Evolutionary conservation across 768 basidiomycete genomes (phyloP).

Genomic region (Podaxis sp.): DNA sequence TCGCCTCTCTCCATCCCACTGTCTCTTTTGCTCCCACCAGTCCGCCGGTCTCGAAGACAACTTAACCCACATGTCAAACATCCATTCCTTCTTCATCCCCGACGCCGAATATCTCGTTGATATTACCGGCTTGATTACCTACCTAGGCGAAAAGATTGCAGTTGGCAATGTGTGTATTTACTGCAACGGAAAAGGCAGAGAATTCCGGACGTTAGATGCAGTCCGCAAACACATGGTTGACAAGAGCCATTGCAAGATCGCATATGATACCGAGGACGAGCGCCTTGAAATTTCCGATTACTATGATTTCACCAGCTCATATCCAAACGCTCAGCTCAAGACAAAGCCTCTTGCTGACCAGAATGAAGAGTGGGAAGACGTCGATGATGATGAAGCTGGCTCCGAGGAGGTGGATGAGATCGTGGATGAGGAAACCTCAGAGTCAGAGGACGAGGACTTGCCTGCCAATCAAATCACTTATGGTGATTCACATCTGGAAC

Average conservation of each 20-base stretch:
- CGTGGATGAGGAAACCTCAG: slow-evolving; percentile 23
- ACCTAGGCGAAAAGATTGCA: slow-evolving; percentile 91
- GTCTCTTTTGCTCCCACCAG: slow-evolving; percentile 79
- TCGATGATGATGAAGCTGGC: slow-evolving; percentile 41
- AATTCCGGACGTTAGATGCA: slow-evolving; percentile 82
- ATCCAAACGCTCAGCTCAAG: slow-evolving; percentile 48
- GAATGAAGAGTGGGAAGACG: slow-evolving; percentile 44
- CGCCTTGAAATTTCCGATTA: slow-evolving; percentile 87
- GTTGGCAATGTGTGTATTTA: slow-evolving; percentile 92
- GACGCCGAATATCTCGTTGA: slow-evolving; percentile 91
- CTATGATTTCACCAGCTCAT: slow-evolving; percentile 87
- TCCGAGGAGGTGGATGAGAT: slow-evolving; percentile 45
- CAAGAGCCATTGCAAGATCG: slow-evolving; percentile 95
- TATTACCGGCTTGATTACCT: slow-evolving; percentile 72
- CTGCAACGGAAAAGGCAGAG: slow-evolving; percentile 80
- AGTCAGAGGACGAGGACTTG: slow-evolving; percentile 32
- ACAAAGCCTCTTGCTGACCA: slow-evolving; percentile 34
- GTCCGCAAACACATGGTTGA: slow-evolving; percentile 95
- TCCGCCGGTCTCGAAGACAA: slow-evolving; percentile 57
- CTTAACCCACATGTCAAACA: slow-evolving; percentile 81
- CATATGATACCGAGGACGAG: slow-evolving; percentile 80
- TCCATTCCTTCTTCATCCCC: slow-evolving; percentile 95
- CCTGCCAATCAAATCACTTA: slow-evolving; percentile 62
- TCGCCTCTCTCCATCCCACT: slow-evolving; percentile 60
- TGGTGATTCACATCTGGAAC: slow-evolving; percentile 80